Conservation (phyloP, 2,329 filamentous ascomycete genomes). For the Colletotrichum lindemuthianum region DNA sequence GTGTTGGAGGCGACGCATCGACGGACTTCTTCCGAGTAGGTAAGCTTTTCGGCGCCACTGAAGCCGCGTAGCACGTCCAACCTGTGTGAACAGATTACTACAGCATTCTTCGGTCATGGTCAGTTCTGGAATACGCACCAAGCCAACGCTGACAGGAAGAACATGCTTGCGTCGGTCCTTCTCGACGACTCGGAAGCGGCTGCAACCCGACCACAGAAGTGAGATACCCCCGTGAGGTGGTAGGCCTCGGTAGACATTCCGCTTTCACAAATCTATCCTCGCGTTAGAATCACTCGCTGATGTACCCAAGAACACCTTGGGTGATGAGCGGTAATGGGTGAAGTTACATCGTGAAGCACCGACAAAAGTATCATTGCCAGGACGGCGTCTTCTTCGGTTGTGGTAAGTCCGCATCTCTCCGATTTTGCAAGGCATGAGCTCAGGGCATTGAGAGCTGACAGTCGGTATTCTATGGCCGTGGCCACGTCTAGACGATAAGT, state of each 20-base stretch:
- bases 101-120: neutral
- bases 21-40: conserved; percentile 40
- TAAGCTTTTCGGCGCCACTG: conserved; percentile 44
- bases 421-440: conserved; percentile 37
- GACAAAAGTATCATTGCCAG: conserved; percentile 41
- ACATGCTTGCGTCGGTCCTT: conserved; percentile 38
- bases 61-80: conserved; percentile 43
- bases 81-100: conserved; percentile 31
- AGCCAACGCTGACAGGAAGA: conserved; percentile 40
- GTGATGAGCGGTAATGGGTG: neutral
- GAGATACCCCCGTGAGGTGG: conserved; percentile 42
- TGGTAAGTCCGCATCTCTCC: conserved; percentile 23
- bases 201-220: conserved; percentile 41
- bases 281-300: too few species aligned
- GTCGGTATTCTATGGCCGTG: conserved; percentile 38
- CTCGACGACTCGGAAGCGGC: conserved; percentile 19
- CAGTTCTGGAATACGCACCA: conserved; percentile 35
- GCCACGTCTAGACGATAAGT: conserved; percentile 29
- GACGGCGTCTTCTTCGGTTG: conserved; percentile 39
- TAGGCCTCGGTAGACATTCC: conserved; percentile 42
- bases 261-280: conserved; percentile 40
- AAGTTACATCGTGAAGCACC: conserved; percentile 41
- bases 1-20: conserved; percentile 39
- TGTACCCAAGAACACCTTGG: too few species aligned
- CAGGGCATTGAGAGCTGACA: conserved; percentile 39